phyloP scores from a whole-genome alignment of 352 stramenopile genomes.

The Phytophthora tubulina region DNA sequence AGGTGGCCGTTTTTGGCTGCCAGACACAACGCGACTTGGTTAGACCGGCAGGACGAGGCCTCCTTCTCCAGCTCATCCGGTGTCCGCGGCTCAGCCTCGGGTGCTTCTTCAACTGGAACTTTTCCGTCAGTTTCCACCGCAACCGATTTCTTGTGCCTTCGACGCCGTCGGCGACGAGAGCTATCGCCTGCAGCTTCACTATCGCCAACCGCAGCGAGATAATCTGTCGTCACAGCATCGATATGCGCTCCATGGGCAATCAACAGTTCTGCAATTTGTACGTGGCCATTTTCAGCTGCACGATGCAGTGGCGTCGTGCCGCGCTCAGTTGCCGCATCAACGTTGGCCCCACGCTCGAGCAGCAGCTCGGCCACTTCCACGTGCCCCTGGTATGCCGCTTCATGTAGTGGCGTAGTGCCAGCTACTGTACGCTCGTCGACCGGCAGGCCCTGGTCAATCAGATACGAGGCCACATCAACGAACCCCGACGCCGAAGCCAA shows the following conservation, averaged over 20 bases:
- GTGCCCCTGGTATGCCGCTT: constrained; percentile 61
- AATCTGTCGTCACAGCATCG: constrained; percentile 67
- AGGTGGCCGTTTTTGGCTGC: constrained; percentile 64
- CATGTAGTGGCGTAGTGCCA: constrained; percentile 62
- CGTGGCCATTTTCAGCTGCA: constrained; percentile 61
- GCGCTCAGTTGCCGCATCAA: constrained; percentile 59
- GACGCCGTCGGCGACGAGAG: constrained; percentile 24
- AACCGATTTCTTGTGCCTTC: constrained; percentile 38
- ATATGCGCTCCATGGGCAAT: constrained; percentile 64
- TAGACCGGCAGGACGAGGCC: constrained; percentile 34
- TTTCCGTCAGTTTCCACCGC: constrained; percentile 35
- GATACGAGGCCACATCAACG: constrained; percentile 48
- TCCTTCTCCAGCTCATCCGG: constrained; percentile 41
- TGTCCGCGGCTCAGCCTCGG: constrained; percentile 17
- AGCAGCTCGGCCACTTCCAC: constrained; percentile 52
- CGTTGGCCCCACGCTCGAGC: constrained; percentile 50
- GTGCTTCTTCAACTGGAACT: constrained; percentile 15
- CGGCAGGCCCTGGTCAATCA: constrained; percentile 51
- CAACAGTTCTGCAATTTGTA: constrained; percentile 59
- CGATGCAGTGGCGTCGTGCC: constrained; percentile 65
- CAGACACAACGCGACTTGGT: constrained; percentile 51
- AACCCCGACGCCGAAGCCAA: constrained; percentile 62
- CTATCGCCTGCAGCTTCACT: constrained; percentile 15
- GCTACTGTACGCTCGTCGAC: constrained; percentile 49
- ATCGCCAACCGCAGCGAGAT: constrained; percentile 36